phyloP scores from a whole-genome alignment of 768 basidiomycete genomes.

The Tricholoma sp. region DNA sequence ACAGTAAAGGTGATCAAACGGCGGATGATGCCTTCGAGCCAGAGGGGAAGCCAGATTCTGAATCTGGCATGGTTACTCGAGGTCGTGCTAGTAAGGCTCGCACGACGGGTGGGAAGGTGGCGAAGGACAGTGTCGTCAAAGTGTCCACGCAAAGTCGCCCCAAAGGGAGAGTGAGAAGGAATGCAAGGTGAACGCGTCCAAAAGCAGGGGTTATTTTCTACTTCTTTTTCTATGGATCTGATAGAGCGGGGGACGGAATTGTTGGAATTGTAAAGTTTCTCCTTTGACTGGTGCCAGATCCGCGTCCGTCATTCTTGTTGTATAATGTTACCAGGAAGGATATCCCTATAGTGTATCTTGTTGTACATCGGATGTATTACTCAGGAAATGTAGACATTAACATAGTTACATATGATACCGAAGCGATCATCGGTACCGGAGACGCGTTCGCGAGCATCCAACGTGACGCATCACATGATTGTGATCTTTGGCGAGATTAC shows the following conservation, averaged over 20 bases:
- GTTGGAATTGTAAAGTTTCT: slow-evolving; percentile 4
- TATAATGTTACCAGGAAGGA: background rate
- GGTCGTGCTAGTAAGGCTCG: slow-evolving; percentile 24
- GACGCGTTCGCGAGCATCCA: slow-evolving; percentile 10
- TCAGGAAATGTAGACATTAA: background rate
- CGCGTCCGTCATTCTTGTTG: background rate
- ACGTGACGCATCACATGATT: slow-evolving; percentile 19
- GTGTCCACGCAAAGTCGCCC: background rate
- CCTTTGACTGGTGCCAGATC: background rate
- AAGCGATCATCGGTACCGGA: background rate
- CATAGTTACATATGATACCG: background rate
- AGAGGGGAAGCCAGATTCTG: slow-evolving; percentile 18
- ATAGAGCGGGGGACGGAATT: slow-evolving; percentile 1
- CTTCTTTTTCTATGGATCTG: slow-evolving; percentile 2
- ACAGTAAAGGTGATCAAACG: slow-evolving; percentile 15
- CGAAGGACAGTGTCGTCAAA: background rate
- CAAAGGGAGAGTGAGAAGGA: background rate
- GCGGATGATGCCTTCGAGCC: slow-evolving; percentile 5
- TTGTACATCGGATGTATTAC: slow-evolving; percentile 7
- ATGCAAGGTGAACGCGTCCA: background rate
- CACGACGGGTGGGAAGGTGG: background rate
- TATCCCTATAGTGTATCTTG: background rate
- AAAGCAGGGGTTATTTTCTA: background rate
- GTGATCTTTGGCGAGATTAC: slow-evolving; percentile 17
- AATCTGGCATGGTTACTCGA: slow-evolving; percentile 34